Evolutionary conservation across 2,329 filamentous ascomycete species (phyloP).

Genomic region (Pseudogymnoascus sp.): DNA sequence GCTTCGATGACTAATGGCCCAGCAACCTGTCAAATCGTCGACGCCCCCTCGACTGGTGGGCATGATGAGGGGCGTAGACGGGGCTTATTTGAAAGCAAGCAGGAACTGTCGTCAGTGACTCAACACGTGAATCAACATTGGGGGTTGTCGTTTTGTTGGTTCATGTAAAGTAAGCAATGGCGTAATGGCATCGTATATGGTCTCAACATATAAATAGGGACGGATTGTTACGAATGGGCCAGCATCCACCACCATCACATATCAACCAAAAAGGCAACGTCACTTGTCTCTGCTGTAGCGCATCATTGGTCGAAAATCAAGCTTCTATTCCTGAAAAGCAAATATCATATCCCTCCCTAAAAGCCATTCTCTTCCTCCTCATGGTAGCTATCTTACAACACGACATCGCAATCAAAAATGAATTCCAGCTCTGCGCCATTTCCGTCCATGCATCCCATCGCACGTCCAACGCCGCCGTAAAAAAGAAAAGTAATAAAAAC

Average conservation of each 20-base stretch:
- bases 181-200: not conserved
- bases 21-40: not conserved
- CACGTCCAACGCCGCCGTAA: conserved; percentile 8
- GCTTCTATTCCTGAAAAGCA: conserved; percentile 9
- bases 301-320: not conserved
- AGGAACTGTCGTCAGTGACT: not conserved
- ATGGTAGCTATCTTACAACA: conserved; percentile 6
- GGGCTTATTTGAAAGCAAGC: not conserved
- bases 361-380: conserved; percentile 1
- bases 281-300: not conserved
- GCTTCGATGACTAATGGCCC: not conserved
- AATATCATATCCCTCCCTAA: conserved; percentile 1
- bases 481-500: not conserved
- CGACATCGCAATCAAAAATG: conserved; percentile 3
- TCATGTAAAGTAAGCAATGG: not conserved
- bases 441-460: conserved; percentile 8
- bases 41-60: not conserved
- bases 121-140: not conserved
- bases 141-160: not conserved
- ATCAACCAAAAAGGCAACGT: not conserved
- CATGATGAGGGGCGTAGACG: not conserved
- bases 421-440: conserved; percentile 4
- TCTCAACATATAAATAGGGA: not conserved
- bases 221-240: not conserved
- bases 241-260: not conserved